Evolutionary conservation across 169 alveolate genomes (phyloP).

Genomic region (Ichthyophthirius multifiliis): DNA sequence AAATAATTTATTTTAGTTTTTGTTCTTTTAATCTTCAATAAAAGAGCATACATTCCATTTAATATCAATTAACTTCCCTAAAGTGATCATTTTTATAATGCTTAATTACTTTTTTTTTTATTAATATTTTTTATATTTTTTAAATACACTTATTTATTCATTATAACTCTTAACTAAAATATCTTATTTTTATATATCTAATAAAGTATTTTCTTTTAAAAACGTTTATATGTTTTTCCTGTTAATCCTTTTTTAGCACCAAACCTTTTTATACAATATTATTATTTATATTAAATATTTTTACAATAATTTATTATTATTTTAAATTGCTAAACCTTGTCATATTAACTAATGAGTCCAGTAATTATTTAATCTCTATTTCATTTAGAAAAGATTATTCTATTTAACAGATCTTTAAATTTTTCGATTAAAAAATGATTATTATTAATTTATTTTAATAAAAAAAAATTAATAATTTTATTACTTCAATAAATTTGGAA

Average conservation of each 20-base stretch:
- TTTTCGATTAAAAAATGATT: too few species aligned
- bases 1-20: not conserved
- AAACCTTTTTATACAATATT: too few species aligned
- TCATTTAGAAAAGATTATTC: not conserved
- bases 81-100: not conserved
- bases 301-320: too few species aligned
- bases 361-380: not conserved
- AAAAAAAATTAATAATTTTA: not conserved
- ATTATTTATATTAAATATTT: too few species aligned
- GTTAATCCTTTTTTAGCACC: not conserved
- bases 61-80: not conserved
- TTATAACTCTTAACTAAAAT: not conserved
- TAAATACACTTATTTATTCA: not conserved
- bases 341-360: not conserved
- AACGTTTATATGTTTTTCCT: not conserved
- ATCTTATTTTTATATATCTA: not conserved
- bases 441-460: too few species aligned
- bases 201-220: not conserved
- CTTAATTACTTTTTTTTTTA: not conserved
- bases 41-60: conserved; percentile 8
- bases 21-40: not conserved
- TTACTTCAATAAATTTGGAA: not conserved
- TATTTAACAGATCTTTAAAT: not conserved
- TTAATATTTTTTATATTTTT: not conserved
- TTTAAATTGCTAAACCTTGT: not conserved